Evolutionary conservation across 2,329 filamentous ascomycete species (phyloP), one percentile per base, ranked within the genome.

Genomic region (Sclerotinia minor): DNA sequence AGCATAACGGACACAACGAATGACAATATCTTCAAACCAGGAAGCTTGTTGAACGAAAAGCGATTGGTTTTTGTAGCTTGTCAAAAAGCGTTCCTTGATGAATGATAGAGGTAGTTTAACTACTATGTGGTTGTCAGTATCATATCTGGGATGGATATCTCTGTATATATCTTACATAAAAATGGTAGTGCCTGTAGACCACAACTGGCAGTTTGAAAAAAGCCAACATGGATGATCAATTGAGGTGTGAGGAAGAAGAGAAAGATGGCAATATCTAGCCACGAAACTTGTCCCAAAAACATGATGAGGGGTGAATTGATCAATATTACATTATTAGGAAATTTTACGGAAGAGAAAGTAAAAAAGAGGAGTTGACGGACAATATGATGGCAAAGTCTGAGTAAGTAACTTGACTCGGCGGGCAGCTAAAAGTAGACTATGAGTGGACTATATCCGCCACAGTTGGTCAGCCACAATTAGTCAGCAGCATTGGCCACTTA

Each of bases 1-100:
- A 19, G 89, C 90, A 81, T 91, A 93, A 65, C 90, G 85, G 47
- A 95, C 90, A 75, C 89, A 92, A 69, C 90, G 85, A 68, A 94
- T 84, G 60, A 93, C 90, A 54, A 92, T 77, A 75, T 94, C 90
- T 77, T 94, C 91, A 75, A 94, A 94, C 1, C 86, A 79, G 3
- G 88, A 87, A n/a, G 90, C 87, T 65, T 83, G 83, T 72, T 84
- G 87, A n/a, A 89, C 85, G 72, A 93, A 93, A 1, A 85, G 83
- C 7, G 86, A 81, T 70, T 82, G 83, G 7, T 82, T 71, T 35
- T 81, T 73, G 66, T 74, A 76, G 6, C 77, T 75, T 0, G 81
- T 80, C 50, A 87, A 78, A 71, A 84, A 85, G 67, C 87, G 82
- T 74, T 90, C 87, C 55, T 78, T 78, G 49, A 90, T 69, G 72